A percentile compares a stretch with the other conserved stretches of the same genome.
Evolutionary conservation across 805 yeast species (phyloP).

Genomic region (Metschnikowia drakensbergensis): DNA sequence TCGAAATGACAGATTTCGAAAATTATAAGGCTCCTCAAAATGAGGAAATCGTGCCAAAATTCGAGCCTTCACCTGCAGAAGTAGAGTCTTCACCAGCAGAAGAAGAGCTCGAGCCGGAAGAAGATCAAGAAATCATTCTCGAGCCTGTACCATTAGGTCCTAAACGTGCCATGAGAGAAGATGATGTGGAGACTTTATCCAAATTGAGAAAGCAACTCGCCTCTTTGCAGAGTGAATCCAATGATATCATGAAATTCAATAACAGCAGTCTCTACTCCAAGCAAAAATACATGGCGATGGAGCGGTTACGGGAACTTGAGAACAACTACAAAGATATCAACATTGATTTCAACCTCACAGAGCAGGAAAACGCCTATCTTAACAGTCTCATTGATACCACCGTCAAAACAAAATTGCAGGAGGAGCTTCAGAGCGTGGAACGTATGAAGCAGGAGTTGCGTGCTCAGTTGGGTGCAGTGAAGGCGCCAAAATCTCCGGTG

Average conservation of each 20-base stretch:
- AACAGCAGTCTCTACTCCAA: slow-evolving; percentile 54
- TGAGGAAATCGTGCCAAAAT: slow-evolving; percentile 1
- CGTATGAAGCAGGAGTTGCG: slow-evolving; percentile 38
- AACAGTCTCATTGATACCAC: slow-evolving; percentile 27
- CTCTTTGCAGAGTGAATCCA: slow-evolving; percentile 66
- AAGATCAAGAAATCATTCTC: slow-evolving; percentile 12
- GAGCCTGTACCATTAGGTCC: slow-evolving; percentile 30
- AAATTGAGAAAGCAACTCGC: slow-evolving; percentile 55
- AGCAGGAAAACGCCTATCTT: slow-evolving; percentile 15
- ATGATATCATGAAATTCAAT: slow-evolving; percentile 69
- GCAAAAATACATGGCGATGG: slow-evolving; percentile 64
- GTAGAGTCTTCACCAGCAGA: not conserved
- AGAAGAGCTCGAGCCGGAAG: slow-evolving; percentile 16
- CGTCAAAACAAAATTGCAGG: slow-evolving; percentile 35
- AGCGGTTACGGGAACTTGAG: slow-evolving; percentile 68
- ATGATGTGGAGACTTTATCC: slow-evolving; percentile 54
- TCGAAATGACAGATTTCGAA: slow-evolving; percentile 81
- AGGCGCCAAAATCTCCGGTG: slow-evolving; percentile 1
- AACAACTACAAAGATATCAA: slow-evolving; percentile 61
- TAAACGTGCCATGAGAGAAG: slow-evolving; percentile 40
- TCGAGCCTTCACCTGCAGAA: not conserved
- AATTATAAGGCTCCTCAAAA: slow-evolving; percentile 23
- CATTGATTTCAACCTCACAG: slow-evolving; percentile 42
- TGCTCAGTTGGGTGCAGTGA: slow-evolving; percentile 30
- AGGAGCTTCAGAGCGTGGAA: slow-evolving; percentile 42